Conservation (phyloP, 2,329 filamentous ascomycete genomes). For the Mycosphaerella sp. region DNA sequence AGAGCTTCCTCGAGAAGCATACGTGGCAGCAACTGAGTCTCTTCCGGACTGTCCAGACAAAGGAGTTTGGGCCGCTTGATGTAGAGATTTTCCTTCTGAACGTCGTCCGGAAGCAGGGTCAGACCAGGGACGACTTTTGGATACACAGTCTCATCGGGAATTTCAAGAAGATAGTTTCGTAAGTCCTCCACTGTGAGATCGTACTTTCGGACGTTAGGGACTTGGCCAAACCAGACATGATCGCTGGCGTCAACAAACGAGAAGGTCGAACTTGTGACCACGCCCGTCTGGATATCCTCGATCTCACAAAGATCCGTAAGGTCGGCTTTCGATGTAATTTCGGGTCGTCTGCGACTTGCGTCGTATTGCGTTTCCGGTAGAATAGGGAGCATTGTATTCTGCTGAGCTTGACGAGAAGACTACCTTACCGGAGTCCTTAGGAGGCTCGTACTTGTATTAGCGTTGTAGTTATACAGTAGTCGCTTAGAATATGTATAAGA, state of each 20-base stretch:
- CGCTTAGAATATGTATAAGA: too few species aligned
- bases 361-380: neutral
- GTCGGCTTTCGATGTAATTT: neutral
- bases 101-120: too few species aligned
- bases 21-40: neutral
- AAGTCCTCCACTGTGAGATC: constrained; percentile 2
- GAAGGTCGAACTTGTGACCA: constrained; percentile 1
- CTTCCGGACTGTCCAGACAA: neutral
- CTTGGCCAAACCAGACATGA: constrained; percentile 2
- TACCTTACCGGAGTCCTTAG: neutral
- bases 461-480: too few species aligned
- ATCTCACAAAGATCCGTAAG: constrained; percentile 1
- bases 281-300: constrained; percentile 1
- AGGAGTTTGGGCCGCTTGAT: constrained; percentile 1
- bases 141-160: neutral
- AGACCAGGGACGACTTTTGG: neutral
- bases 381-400: neutral
- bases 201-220: constrained; percentile 4
- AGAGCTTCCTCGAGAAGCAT: too few species aligned
- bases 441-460: too few species aligned
- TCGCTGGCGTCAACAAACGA: constrained; percentile 1
- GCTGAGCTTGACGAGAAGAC: neutral
- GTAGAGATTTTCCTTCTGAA: neutral
- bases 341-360: neutral
- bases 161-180: neutral